These are phyloP conservation scores for Neoboletus subvelutipes DNA, from an alignment of 768 basidiomycete species.

Conservation along the genomic window DNA sequence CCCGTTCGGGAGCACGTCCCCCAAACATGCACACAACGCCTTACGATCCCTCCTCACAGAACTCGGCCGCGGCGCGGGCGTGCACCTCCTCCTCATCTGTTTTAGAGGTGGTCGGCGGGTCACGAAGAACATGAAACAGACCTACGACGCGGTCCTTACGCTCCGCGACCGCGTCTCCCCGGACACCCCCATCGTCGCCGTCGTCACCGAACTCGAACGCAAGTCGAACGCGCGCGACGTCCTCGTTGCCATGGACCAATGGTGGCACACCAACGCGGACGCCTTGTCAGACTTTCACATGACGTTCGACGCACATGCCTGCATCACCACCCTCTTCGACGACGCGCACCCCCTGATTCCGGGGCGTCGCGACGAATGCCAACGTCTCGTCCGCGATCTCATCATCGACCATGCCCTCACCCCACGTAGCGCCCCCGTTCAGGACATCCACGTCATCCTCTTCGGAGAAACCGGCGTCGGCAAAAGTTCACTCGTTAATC, in stretches of 20 bases:
- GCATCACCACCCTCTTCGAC: slow-evolving; percentile 24
- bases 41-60: slow-evolving; percentile 24
- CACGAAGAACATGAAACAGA: slow-evolving; percentile 20
- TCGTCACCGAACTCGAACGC: slow-evolving; percentile 22
- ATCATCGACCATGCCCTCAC: slow-evolving; percentile 23
- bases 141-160: slow-evolving; percentile 15
- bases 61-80: slow-evolving; percentile 13
- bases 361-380: slow-evolving; percentile 24
- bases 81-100: slow-evolving; percentile 24
- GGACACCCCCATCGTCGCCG: slow-evolving; percentile 19
- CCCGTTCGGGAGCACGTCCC: slow-evolving; percentile 9
- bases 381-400: slow-evolving; percentile 25
- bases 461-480: slow-evolving; percentile 43
- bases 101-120: slow-evolving; percentile 20
- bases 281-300: slow-evolving; percentile 10
- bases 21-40: slow-evolving; percentile 18
- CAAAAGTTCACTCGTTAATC: slow-evolving; percentile 37
- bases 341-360: slow-evolving; percentile 14
- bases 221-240: slow-evolving; percentile 1
- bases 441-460: slow-evolving; percentile 35
- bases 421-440: slow-evolving; percentile 15
- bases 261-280: slow-evolving; percentile 20
- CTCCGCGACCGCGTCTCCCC: slow-evolving; percentile 20
- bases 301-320: slow-evolving; percentile 21
- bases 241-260: slow-evolving; percentile 21